Base-by-base conservation (phyloP, 2,329 filamentous ascomycete genomes). In the Magnaporthales sp. region DNA sequence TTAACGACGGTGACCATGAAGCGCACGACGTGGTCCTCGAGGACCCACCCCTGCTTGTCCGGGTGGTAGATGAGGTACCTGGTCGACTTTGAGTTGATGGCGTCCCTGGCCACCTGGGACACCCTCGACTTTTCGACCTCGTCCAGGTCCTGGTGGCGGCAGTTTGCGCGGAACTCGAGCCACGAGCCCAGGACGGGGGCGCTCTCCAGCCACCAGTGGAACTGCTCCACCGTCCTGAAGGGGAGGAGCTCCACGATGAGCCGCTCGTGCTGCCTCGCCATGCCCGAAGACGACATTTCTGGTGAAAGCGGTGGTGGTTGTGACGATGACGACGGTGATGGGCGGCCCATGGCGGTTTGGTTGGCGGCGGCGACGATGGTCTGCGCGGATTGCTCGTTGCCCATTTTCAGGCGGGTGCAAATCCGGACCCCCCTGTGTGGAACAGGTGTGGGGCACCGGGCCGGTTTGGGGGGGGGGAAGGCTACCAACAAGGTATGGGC, bases 221-320 rank as follows among this genome's bases (percentile, higher is more conserved):
- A 79, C 67, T 73, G 70, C 29, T 63, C 60, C 38, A 67, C 62
- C 62, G 75, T 74, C 62, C 75, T 74, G 72, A 79, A 76, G 30
- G 77, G 76, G 11, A 80, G 73, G 54, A 78, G 74, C 68, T 79
- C 77, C 68, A 79, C 71, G 64, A 79, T 72, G 38, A 79, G 76
- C 32, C 77, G 75, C 70, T 77, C 74, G 69, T 78, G 75, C 69
- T 79, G 77, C 3, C 70, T 67, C 24, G 73, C 69, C 61, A 77
- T 64, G 32, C 26, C 54, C 1, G 56, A 30, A 38, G 62, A 38
- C 11, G 54, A 8, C 2, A 46, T 46, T 62, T 62, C 11, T 29
- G 10, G 62, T 27, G 62, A 3, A n/a, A n/a, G n/a, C 7, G 38
- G 29, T 26, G 31, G 66, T 56, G n/a, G 5, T 26, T 58, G 54